These are phyloP conservation scores for Fomitopsis palustris DNA, from an alignment of 1,284 basidiomycete genomes.

Conservation along the genomic window DNA sequence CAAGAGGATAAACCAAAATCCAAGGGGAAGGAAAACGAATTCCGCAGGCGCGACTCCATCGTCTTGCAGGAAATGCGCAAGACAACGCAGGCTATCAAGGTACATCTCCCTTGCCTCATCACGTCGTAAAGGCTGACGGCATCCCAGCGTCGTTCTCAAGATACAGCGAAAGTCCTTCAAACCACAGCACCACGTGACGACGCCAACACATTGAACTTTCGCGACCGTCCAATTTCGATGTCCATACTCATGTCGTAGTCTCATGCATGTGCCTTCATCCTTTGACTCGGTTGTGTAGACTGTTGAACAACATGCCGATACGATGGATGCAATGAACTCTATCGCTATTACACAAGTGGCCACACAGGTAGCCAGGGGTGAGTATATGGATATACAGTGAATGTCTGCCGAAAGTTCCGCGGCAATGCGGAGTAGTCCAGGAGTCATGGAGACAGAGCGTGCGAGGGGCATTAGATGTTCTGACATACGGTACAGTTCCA, in stretches of 20 bases:
- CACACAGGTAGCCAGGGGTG: slow-evolving; percentile 8
- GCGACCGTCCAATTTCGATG: not conserved
- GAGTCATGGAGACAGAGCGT: not conserved
- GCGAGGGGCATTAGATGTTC: slow-evolving; percentile 56
- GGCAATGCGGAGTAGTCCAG: slow-evolving; percentile 1
- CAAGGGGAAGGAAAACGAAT: slow-evolving; percentile 10
- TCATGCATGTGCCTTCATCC: not conserved
- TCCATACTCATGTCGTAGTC: not conserved
- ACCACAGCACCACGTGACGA: not conserved
- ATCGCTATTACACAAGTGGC: slow-evolving; percentile 10
- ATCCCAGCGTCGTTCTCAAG: not conserved
- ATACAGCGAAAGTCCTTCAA: not conserved
- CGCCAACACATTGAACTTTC: not conserved
- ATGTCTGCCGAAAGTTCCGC: slow-evolving; percentile 4
- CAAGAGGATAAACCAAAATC: slow-evolving; percentile 10
- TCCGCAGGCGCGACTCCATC: not conserved
- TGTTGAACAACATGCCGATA: not conserved
- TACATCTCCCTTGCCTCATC: not conserved
- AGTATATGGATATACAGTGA: slow-evolving; percentile 13
- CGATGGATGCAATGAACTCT: slow-evolving; percentile 5
- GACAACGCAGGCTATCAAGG: not conserved
- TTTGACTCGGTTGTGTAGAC: not conserved
- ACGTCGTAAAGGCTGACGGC: not conserved
- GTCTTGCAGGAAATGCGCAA: not conserved
- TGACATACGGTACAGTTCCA: slow-evolving; percentile 72